These are phyloP conservation scores for Phlebiopsis flavidoalba DNA, from an alignment of 768 basidiomycete genomes.

Conservation along the genomic window DNA sequence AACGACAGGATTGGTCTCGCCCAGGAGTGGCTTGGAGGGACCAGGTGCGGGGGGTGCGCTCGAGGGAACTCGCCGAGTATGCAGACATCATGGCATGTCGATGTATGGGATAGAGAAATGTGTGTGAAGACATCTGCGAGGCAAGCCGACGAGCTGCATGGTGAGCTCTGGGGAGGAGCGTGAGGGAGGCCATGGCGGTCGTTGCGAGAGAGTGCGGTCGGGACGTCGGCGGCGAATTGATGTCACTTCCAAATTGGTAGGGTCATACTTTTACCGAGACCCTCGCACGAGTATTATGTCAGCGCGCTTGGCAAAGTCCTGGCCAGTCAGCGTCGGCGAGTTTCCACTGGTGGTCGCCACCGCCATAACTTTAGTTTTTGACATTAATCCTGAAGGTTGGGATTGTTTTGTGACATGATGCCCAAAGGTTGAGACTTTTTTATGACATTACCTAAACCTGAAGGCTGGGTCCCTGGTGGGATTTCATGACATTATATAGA, in stretches of 20 bases:
- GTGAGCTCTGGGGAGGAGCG: slow-evolving; percentile 8
- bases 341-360: no score
- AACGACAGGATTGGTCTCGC: slow-evolving; percentile 49
- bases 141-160: slow-evolving; percentile 7
- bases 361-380: no score
- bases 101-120: slow-evolving; percentile 30
- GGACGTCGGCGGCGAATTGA: slow-evolving; percentile 3
- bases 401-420: no score
- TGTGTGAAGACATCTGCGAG: slow-evolving; percentile 6
- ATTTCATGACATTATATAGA: no score
- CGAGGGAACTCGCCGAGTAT: slow-evolving; percentile 36
- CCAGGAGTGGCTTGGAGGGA: slow-evolving; percentile 16
- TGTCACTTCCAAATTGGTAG: not conserved
- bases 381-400: no score
- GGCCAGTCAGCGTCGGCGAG: not conserved
- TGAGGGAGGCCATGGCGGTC: slow-evolving; percentile 12
- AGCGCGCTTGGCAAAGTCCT: not conserved
- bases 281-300: not conserved
- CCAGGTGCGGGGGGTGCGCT: slow-evolving; percentile 18
- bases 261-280: not conserved
- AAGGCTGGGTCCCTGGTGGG: no score
- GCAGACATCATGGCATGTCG: slow-evolving; percentile 70
- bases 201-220: slow-evolving; percentile 1
- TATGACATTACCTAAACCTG: no score
- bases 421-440: no score